Conservation (phyloP, 1,284 basidiomycete species). For the Mycena sp. region DNA sequence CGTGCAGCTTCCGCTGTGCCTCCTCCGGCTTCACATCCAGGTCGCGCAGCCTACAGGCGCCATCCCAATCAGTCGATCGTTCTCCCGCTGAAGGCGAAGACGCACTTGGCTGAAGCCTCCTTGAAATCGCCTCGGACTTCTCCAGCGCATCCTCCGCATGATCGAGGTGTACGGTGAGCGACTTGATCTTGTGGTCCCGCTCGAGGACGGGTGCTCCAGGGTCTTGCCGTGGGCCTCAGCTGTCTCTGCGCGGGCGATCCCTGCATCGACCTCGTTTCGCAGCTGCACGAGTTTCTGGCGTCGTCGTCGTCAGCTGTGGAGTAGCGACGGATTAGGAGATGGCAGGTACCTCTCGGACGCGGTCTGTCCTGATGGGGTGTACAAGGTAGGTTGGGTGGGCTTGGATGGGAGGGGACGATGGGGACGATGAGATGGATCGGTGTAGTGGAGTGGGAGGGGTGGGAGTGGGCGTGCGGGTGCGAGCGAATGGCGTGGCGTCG, state of each 20-base stretch:
- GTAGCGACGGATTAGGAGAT: neutral
- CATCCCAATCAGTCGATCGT: no score
- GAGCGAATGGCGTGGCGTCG: no score
- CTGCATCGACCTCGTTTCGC: conserved; percentile 88
- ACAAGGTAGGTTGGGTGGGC: neutral
- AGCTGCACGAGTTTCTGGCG: conserved; percentile 47
- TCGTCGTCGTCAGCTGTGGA: neutral
- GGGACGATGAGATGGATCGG: neutral
- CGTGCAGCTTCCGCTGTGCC: conserved; percentile 2
- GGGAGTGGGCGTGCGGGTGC: no score
- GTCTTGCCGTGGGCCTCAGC: conserved; percentile 89
- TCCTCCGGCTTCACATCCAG: conserved; percentile 5
- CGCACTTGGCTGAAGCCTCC: conserved; percentile 11
- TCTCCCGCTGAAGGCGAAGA: no score
- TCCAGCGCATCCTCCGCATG: neutral
- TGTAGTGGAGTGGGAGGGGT: no score
- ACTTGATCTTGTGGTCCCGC: conserved; percentile 90
- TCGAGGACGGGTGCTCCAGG: conserved; percentile 82
- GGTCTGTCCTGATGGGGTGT: conserved; percentile 1
- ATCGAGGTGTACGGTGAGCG: conserved; percentile 40
- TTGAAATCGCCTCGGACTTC: neutral
- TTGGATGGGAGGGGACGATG: neutral
- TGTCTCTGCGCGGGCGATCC: conserved; percentile 80
- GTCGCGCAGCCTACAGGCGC: no score
- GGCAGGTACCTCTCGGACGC: neutral